Conservation (phyloP, 495 filamentous ascomycete genomes). For the Schizothecium vesticola region DNA sequence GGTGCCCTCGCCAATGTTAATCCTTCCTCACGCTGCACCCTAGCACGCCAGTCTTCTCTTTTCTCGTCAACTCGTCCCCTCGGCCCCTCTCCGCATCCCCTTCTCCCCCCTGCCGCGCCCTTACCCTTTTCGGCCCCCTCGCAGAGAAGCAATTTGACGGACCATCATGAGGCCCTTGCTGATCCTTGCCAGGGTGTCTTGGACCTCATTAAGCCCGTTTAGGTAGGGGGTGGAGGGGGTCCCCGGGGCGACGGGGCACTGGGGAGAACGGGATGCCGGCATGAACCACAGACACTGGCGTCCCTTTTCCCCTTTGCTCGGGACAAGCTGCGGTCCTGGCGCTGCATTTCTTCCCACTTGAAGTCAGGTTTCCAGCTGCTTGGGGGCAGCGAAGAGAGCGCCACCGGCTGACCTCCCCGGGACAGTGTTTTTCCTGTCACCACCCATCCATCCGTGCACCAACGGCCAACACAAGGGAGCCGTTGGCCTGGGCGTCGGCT, state of each 20-base stretch:
- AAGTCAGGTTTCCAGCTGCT: background rate
- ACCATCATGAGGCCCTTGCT: conserved; percentile 30
- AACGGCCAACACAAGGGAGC: background rate
- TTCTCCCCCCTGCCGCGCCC: conserved; percentile 13
- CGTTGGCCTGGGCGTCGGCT: background rate
- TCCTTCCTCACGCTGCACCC: conserved; percentile 9
- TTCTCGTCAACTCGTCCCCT: too few relatives aligned
- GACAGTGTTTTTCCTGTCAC: background rate
- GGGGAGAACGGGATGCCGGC: conserved; percentile 15
- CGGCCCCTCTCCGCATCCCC: conserved; percentile 10
- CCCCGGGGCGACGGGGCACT: background rate
- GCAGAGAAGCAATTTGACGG: conserved; percentile 31
- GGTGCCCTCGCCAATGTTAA: background rate
- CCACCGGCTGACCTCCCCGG: background rate
- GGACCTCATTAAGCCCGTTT: conserved; percentile 24
- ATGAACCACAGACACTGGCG: conserved; percentile 2
- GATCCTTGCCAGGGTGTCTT: conserved; percentile 24
- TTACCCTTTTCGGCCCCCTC: conserved; percentile 24
- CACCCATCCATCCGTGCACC: background rate
- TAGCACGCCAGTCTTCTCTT: too few relatives aligned
- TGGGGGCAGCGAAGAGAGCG: too few relatives aligned
- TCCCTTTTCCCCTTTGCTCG: background rate
- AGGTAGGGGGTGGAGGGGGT: conserved; percentile 1
- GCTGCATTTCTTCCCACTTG: background rate
- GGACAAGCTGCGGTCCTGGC: background rate